These are phyloP conservation scores for Pythium folliculosum DNA, from an alignment of 352 stramenopile genomes.

Conservation along the genomic window DNA sequence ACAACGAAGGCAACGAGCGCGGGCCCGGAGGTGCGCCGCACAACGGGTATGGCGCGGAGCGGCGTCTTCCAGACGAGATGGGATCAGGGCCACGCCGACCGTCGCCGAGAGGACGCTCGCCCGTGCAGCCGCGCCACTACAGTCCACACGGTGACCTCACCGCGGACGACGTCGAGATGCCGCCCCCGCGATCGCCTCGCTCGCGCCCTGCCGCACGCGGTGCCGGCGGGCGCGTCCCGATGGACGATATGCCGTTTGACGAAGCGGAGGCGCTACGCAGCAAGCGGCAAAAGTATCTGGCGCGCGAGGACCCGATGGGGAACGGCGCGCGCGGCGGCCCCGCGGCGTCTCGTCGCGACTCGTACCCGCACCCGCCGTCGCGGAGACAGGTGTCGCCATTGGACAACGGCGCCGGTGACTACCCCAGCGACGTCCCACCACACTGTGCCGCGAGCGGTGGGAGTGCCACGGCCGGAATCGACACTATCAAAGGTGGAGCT, in stretches of 20 bases:
- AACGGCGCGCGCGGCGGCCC: background rate
- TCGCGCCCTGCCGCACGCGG: conserved; percentile 6
- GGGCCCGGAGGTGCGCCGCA: background rate
- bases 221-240: background rate
- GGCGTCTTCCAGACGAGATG: conserved; percentile 1
- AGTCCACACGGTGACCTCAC: conserved; percentile 21
- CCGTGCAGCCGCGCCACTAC: background rate
- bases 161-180: conserved; percentile 7
- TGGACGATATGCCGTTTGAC: conserved; percentile 7
- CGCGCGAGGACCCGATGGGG: conserved; percentile 5
- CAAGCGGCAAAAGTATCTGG: conserved; percentile 22
- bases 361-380: conserved; percentile 10
- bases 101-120: background rate
- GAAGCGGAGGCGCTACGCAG: conserved; percentile 18
- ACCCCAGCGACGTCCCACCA: conserved; percentile 8
- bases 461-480: background rate
- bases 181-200: conserved; percentile 18
- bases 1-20: background rate
- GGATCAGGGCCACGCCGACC: background rate
- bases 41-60: conserved; percentile 20
- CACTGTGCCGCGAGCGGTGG: conserved; percentile 1
- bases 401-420: conserved; percentile 5
- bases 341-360: conserved; percentile 3
- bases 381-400: conserved; percentile 3
- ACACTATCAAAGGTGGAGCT: background rate